Conservation (phyloP, 306 rosid species). For the Canavalia gladiata region DNA sequence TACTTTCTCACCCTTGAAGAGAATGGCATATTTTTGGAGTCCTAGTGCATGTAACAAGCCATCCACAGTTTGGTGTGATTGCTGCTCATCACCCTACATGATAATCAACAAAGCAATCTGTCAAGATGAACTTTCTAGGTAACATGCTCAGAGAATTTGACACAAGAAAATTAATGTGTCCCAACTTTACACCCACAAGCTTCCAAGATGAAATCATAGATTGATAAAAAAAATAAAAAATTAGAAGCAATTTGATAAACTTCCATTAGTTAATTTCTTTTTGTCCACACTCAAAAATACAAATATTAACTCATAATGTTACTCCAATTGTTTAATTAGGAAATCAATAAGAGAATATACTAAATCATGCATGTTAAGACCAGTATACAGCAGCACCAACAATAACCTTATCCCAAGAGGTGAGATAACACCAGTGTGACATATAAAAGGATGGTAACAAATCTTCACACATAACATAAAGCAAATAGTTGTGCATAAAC, state of each 20-base stretch:
- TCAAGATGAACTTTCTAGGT: conserved; percentile 36
- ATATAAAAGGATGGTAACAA: too few relatives aligned
- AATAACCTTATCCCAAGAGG: too few relatives aligned
- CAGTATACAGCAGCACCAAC: too few relatives aligned
- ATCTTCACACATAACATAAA: too few relatives aligned
- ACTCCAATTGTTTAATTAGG: not conserved
- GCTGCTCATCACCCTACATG: conserved; percentile 74
- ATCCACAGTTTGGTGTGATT: conserved; percentile 79
- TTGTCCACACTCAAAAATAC: not conserved
- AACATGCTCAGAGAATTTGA: conserved; percentile 28
- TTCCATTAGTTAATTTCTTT: not conserved
- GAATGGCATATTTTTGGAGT: conserved; percentile 81
- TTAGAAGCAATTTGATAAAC: conserved; percentile 31
- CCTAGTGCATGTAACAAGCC: conserved; percentile 81
- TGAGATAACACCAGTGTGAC: too few relatives aligned
- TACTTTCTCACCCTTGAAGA: conserved; percentile 97
- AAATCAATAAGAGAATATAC: conserved; percentile 4
- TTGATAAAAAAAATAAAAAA: conserved; percentile 1
- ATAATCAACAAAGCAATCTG: conserved; percentile 38
- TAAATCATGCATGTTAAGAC: not conserved
- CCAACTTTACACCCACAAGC: not conserved
- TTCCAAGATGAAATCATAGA: conserved; percentile 34
- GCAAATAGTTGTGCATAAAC: too few relatives aligned
- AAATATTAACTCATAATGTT: not conserved
- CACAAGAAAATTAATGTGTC: not conserved